Base-by-base conservation (phyloP, 2,329 filamentous ascomycete species). In the Cadophora sp. region DNA sequence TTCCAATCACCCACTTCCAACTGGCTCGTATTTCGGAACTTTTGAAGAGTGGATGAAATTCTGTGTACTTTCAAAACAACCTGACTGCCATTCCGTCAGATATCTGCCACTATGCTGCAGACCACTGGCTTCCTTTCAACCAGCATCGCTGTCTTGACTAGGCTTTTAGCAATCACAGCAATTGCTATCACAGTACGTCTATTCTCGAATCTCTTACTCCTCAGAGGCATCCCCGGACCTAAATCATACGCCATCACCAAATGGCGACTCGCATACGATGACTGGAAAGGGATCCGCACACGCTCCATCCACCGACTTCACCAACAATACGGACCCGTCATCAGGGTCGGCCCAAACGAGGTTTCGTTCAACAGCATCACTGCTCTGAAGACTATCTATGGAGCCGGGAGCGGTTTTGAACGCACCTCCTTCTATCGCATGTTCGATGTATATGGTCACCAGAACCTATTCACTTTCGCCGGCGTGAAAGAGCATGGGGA, bases 331-430 rank as follows among this genome's bases (percentile, higher is more conserved):
- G 69, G 72, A 3, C 65, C 67, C 1, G 68, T 70, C 4, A 65
- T 74, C 1, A 75, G 78, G 1, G 64, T 78, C 41, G 71, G 72
- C 1, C 77, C 76, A 1, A 75, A 77, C n/a, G 75, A 78, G 67
- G 66, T 80, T 1, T 73, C 72, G 36, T 78, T 79, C 68, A 74
- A 71, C 43, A 68, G 65, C 30, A 74, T 84, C 0, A 74, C 80
- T 0, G 85, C 84, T 0, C 68, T 86, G 45, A 79, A 81, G n/a
- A 80, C 80, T 0, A 86, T 87, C 24, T 87, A 87, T 73, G 84
- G 84, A 0, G 81, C 84, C 0, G 84, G 85, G 1, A 83, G 79
- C 55, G 80, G 80, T 0, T 87, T 83, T 64, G 83, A 73, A 33
- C 13, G 68, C 2, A 68, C 68, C 0, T 41, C 51, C 5, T 87